Conservation (phyloP, 106 monocot genomes). For the Allium fistulosum region DNA sequence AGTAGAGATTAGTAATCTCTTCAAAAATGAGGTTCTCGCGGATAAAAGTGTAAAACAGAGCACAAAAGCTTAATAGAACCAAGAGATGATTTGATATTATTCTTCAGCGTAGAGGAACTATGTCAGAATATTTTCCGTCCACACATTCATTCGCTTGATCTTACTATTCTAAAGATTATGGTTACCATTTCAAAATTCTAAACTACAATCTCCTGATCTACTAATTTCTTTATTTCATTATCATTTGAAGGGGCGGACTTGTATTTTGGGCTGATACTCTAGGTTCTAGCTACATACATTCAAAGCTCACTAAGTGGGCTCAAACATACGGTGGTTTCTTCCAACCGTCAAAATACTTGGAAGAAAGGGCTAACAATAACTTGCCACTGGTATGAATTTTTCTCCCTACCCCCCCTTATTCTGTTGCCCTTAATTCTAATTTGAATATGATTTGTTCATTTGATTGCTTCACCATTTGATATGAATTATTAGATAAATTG, state of each 20-base stretch:
- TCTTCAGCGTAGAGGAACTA: no score
- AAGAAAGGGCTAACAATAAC: conserved; percentile 75
- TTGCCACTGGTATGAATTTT: conserved; percentile 57
- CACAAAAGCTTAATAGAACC: no score
- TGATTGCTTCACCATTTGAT: background rate
- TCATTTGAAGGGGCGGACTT: conserved; percentile 65
- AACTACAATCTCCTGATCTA: background rate
- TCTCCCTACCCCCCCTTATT: background rate
- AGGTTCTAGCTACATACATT: conserved; percentile 67
- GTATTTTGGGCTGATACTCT: conserved; percentile 91
- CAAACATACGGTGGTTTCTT: conserved; percentile 70
- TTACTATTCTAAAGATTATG: no score
- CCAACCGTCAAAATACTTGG: conserved; percentile 73
- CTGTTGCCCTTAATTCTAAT: background rate
- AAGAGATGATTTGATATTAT: no score
- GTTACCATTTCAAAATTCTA: background rate
- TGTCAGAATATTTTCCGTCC: no score
- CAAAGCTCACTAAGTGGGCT: conserved; percentile 57
- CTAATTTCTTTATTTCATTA: background rate
- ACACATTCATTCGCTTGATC: no score
- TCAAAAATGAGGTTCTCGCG: no score
- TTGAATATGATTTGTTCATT: background rate
- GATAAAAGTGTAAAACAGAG: no score
- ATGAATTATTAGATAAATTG: background rate
- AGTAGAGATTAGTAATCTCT: no score